Percentiles rank a stretch among this genome's conserved stretches.
phyloP scores from a whole-genome alignment of 2,329 filamentous ascomycete species.

The Fusarium sp. region DNA sequence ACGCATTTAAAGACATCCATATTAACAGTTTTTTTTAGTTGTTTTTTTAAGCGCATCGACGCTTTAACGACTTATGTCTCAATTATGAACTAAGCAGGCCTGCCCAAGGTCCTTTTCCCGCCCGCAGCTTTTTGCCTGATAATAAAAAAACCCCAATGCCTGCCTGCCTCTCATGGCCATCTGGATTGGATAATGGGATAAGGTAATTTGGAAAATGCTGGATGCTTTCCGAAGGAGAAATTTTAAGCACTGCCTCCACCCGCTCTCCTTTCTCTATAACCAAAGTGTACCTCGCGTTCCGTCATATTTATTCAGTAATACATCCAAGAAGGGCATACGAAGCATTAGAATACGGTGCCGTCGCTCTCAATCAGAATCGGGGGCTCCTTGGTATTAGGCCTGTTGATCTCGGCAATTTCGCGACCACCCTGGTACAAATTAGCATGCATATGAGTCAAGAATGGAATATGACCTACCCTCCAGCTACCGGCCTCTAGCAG shows the following conservation, averaged over 20 bases:
- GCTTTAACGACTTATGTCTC: slow-evolving; percentile 36
- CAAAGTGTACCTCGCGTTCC: slow-evolving; percentile 28
- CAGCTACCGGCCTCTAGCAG: slow-evolving; percentile 96
- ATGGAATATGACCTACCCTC: slow-evolving; percentile 75
- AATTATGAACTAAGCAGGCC: slow-evolving; percentile 39
- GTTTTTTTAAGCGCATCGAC: slow-evolving; percentile 17
- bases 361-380: slow-evolving; percentile 97
- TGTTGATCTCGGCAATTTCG: slow-evolving; percentile 93
- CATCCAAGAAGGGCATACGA: slow-evolving; percentile 23
- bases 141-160: slow-evolving; percentile 16
- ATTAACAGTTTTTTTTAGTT: not conserved
- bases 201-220: slow-evolving; percentile 28
- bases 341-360: slow-evolving; percentile 86
- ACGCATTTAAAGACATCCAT: not conserved
- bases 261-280: slow-evolving; percentile 32
- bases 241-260: slow-evolving; percentile 23
- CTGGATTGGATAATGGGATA: slow-evolving; percentile 24
- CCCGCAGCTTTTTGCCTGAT: slow-evolving; percentile 31
- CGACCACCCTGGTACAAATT: slow-evolving; percentile 76
- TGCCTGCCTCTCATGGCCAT: slow-evolving; percentile 3
- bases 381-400: slow-evolving; percentile 95
- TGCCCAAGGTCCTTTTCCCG: slow-evolving; percentile 36
- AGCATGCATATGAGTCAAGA: slow-evolving; percentile 6
- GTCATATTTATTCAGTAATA: slow-evolving; percentile 40
- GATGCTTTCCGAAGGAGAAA: slow-evolving; percentile 34